Evolutionary conservation across 2,329 filamentous ascomycete species (phyloP).

Genomic region (Fusarium chlamydosporum): DNA sequence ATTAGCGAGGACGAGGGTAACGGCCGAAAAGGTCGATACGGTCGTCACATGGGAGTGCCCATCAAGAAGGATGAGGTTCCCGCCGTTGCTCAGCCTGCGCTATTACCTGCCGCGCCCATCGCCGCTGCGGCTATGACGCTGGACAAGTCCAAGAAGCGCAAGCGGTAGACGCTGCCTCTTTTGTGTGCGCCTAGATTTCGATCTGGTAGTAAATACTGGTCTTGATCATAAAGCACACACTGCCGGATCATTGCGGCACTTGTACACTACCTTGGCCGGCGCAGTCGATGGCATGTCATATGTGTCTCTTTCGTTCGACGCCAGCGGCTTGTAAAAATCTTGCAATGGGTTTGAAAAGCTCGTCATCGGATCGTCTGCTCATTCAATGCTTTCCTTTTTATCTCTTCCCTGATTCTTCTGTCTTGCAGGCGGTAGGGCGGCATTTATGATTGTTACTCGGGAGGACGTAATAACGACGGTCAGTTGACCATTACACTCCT

Average conservation of each 20-base stretch:
- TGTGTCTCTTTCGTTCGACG: slow-evolving; percentile 26
- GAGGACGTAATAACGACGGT: slow-evolving; percentile 60
- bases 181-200: slow-evolving; percentile 6
- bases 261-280: slow-evolving; percentile 20
- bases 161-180: slow-evolving; percentile 61
- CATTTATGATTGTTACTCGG: slow-evolving; percentile 50
- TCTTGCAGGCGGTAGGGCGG: slow-evolving; percentile 44
- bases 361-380: slow-evolving; percentile 20
- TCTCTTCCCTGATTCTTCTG: slow-evolving; percentile 37
- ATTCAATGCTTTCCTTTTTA: slow-evolving; percentile 23
- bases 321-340: slow-evolving; percentile 33
- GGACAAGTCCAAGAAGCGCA: slow-evolving; percentile 74
- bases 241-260: slow-evolving; percentile 22
- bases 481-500: slow-evolving; percentile 57
- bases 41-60: slow-evolving; percentile 77
- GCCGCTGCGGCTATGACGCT: slow-evolving; percentile 54
- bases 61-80: slow-evolving; percentile 69
- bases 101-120: slow-evolving; percentile 63
- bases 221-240: slow-evolving; percentile 15
- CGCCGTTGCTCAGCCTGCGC: slow-evolving; percentile 55
- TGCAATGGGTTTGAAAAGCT: slow-evolving; percentile 17
- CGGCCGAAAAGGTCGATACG: slow-evolving; percentile 93
- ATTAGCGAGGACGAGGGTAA: slow-evolving; percentile 98
- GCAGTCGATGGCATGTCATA: slow-evolving; percentile 23
- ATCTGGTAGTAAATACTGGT: slow-evolving; percentile 32